Evolutionary conservation across 2,329 filamentous ascomycete genomes (phyloP).

Genomic region (Fusarium napiforme): DNA sequence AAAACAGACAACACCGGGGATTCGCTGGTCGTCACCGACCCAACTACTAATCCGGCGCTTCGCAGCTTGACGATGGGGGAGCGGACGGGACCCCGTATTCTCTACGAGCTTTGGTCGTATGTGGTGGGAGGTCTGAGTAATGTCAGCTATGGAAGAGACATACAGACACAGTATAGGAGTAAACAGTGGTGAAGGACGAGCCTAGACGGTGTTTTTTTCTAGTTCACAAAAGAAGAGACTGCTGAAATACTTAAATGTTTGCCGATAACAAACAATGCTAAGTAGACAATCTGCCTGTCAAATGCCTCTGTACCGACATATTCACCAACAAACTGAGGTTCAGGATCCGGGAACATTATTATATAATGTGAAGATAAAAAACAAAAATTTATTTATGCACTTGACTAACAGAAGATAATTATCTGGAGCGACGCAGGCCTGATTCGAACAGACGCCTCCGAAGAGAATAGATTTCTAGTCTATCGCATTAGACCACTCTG

Average conservation of each 20-base stretch:
- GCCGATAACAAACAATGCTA: too few species aligned
- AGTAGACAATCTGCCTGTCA: too few species aligned
- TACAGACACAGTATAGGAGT: too few species aligned
- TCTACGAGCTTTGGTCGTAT: constrained; percentile 23
- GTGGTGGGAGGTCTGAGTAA: background rate
- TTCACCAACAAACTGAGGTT: too few species aligned
- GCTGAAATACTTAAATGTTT: too few species aligned
- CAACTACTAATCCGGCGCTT: constrained; percentile 18
- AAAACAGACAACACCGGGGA: too few species aligned
- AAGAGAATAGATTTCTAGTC: constrained; percentile 15
- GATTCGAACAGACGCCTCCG: background rate
- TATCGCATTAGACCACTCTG: constrained; percentile 16
- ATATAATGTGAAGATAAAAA: fast-evolving
- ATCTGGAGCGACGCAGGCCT: background rate
- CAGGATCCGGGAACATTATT: too few species aligned
- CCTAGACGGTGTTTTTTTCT: too few species aligned
- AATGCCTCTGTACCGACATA: fast-evolving
- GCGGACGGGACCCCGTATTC: constrained; percentile 19
- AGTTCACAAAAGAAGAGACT: too few species aligned
- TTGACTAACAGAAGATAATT: background rate
- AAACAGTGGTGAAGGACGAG: too few species aligned
- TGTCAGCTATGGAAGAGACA: fast-evolving
- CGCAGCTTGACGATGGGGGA: constrained; percentile 15
- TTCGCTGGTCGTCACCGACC: too few species aligned
- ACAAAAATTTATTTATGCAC: fast-evolving